Evolutionary conservation across 192 early-diverging fungal genomes (phyloP).

Genomic region (Umbelopsis isabellina): DNA sequence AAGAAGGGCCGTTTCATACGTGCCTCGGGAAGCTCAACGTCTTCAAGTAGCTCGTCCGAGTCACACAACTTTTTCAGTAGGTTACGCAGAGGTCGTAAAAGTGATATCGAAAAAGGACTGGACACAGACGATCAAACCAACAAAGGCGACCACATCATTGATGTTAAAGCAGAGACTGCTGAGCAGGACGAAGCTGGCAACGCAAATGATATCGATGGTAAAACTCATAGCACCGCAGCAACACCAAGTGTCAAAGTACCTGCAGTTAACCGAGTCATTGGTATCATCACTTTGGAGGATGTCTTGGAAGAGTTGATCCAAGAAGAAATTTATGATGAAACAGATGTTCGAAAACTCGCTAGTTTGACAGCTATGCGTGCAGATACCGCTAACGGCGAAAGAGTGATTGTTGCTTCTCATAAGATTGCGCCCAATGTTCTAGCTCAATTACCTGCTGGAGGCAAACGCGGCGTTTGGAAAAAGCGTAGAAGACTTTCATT

Average conservation of each 20-base stretch:
- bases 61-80: slow-evolving; percentile 16
- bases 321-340: slow-evolving; percentile 81
- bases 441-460: too few species aligned
- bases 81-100: slow-evolving; percentile 3
- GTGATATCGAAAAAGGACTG: neutral
- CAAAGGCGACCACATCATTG: neutral
- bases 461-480: neutral
- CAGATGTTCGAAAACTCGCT: slow-evolving; percentile 51
- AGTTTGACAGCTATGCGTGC: slow-evolving; percentile 8
- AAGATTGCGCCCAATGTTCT: neutral
- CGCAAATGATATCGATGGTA: slow-evolving; percentile 11
- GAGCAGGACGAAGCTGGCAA: neutral
- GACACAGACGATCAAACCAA: neutral
- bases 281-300: slow-evolving; percentile 75
- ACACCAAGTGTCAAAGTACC: slow-evolving; percentile 37
- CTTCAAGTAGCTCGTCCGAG: neutral
- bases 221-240: neutral
- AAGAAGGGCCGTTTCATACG: slow-evolving; percentile 11
- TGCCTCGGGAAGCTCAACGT: slow-evolving; percentile 12
- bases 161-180: neutral
- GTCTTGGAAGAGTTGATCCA: slow-evolving; percentile 78
- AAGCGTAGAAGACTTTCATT: neutral
- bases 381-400: slow-evolving; percentile 14
- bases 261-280: slow-evolving; percentile 49
- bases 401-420: slow-evolving; percentile 21